Evolutionary conservation across 2,329 filamentous ascomycete species (phyloP).

Genomic region (Dryadomyces quercus-mongolicae): DNA sequence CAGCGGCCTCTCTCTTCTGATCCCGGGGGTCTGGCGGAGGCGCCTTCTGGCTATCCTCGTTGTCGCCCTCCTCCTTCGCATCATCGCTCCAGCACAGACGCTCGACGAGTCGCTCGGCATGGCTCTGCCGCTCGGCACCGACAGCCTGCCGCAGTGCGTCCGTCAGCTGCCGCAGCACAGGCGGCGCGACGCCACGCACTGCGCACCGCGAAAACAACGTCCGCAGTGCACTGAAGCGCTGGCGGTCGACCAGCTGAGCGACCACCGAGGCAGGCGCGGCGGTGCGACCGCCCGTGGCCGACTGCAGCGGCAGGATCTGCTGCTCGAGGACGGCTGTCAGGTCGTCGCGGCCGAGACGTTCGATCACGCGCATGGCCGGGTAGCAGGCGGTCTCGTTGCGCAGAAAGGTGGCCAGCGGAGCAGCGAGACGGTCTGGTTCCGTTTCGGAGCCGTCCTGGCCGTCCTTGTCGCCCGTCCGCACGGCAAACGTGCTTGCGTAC

Average conservation of each 20-base stretch:
- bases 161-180: constrained; percentile 34
- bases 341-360: constrained; percentile 77
- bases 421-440: not conserved
- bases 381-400: constrained; percentile 88
- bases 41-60: constrained; percentile 4
- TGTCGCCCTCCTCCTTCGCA: constrained; percentile 12
- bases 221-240: constrained; percentile 67
- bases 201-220: constrained; percentile 73
- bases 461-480: constrained; percentile 29
- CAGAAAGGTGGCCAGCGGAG: constrained; percentile 57
- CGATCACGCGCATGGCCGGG: constrained; percentile 70
- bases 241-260: constrained; percentile 58
- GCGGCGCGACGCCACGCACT: constrained; percentile 40
- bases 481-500: constrained; percentile 67
- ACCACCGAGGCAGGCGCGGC: constrained; percentile 68
- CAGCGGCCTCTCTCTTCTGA: constrained; percentile 23
- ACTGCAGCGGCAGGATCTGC: constrained; percentile 56
- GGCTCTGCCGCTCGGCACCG: constrained; percentile 19
- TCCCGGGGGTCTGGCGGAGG: not conserved
- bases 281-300: constrained; percentile 61
- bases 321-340: constrained; percentile 59
- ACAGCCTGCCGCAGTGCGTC: constrained; percentile 30
- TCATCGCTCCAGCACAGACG: constrained; percentile 35
- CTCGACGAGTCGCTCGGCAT: constrained; percentile 29
- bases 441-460: not conserved